phyloP scores from a whole-genome alignment of 2,329 filamentous ascomycete genomes.

The Graphium sp. region DNA sequence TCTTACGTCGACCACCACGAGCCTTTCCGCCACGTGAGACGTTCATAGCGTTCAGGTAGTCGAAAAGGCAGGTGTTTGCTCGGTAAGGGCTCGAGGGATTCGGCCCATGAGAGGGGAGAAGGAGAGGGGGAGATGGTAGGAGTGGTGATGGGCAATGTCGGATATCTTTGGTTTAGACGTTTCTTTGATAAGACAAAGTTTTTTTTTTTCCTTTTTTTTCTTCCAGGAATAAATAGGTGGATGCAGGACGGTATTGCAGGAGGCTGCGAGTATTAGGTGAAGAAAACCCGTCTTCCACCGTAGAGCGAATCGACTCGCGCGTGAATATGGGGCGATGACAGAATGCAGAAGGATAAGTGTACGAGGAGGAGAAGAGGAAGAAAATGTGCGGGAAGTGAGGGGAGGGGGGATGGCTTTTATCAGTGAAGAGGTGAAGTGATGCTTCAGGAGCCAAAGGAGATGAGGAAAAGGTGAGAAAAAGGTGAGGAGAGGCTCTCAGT shows the following conservation, averaged over 20 bases:
- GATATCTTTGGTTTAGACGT: neutral
- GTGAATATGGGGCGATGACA: neutral
- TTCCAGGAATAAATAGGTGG: neutral
- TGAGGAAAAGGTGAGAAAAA: constrained; percentile 1
- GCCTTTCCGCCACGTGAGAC: constrained; percentile 3
- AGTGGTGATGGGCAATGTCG: neutral
- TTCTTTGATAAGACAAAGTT: neutral
- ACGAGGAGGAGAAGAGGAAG: constrained; percentile 8
- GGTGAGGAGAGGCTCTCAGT: constrained; percentile 1
- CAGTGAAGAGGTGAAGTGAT: constrained; percentile 2
- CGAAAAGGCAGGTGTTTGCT: neutral
- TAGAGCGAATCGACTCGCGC: neutral
- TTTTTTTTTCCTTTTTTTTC: too few relatives aligned
- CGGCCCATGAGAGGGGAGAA: neutral
- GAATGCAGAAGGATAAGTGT: constrained; percentile 5
- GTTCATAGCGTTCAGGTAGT: constrained; percentile 1
- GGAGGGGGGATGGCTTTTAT: constrained; percentile 2
- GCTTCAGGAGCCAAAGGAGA: constrained; percentile 3
- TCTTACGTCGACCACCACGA: constrained; percentile 2
- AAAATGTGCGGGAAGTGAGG: constrained; percentile 1
- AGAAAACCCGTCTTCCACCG: too few relatives aligned
- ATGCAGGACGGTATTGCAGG: neutral
- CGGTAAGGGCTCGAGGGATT: neutral
- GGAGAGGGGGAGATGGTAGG: neutral
- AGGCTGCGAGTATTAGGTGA: constrained; percentile 1